Conservation (phyloP, 169 alveolate genomes). For the Amoebophrya sp. region DNA sequence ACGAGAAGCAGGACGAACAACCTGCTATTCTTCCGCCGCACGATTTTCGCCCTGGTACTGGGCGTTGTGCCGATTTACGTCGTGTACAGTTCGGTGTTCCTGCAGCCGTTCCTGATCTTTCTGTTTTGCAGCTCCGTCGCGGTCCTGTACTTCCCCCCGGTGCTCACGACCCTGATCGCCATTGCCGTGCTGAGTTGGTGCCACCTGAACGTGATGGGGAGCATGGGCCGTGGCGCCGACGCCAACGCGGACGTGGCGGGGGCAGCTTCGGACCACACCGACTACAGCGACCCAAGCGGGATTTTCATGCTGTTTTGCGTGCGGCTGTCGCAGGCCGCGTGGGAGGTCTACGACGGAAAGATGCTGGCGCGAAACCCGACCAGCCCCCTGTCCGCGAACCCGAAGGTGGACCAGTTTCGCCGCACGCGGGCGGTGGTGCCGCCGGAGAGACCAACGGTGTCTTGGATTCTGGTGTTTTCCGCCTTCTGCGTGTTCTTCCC, state of each 20-base stretch:
- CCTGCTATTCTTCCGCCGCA: not conserved
- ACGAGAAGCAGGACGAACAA: too few species aligned
- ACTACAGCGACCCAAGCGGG: not conserved
- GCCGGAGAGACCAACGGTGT: not conserved
- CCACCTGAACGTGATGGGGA: not conserved
- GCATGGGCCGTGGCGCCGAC: not conserved
- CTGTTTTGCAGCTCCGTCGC: not conserved
- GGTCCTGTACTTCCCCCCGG: not conserved
- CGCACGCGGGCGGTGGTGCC: slow-evolving; percentile 17
- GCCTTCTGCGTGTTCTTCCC: not conserved
- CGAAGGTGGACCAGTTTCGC: not conserved
- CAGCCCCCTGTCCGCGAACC: not conserved
- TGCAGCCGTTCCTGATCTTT: not conserved
- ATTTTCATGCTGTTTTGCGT: not conserved
- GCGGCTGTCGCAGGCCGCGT: slow-evolving; percentile 2
- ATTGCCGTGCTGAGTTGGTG: not conserved
- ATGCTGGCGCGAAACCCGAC: not conserved
- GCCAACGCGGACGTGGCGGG: not conserved
- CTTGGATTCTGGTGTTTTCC: not conserved
- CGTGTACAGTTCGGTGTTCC: not conserved
- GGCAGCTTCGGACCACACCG: too few species aligned
- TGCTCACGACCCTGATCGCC: not conserved
- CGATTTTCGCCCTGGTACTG: not conserved
- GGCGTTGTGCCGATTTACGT: not conserved
- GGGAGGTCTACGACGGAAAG: not conserved